Evolutionary conservation across 1,284 basidiomycete genomes (phyloP).

Genomic region (Schizophyllum amplum): DNA sequence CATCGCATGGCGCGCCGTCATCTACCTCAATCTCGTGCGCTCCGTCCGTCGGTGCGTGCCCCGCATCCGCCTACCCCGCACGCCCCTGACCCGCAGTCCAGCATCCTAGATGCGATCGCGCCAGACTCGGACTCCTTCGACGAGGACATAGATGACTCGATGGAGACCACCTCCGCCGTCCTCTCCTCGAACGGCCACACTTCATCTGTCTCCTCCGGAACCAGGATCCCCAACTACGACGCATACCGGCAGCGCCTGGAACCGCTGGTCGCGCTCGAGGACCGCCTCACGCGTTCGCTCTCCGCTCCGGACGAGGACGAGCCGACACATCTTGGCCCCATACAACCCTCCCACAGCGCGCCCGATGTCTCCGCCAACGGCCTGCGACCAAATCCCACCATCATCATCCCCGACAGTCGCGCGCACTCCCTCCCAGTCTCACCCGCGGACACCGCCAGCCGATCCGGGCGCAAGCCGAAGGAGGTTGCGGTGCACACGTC

Average conservation of each 20-base stretch:
- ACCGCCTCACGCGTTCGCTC: slow-evolving; percentile 53
- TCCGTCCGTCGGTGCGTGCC: slow-evolving; percentile 58
- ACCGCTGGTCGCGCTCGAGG: slow-evolving; percentile 60
- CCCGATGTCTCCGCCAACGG: slow-evolving; percentile 22
- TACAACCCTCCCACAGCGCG: slow-evolving; percentile 19
- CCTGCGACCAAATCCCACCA: slow-evolving; percentile 39
- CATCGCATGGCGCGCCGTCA: slow-evolving; percentile 76
- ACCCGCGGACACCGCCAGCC: slow-evolving; percentile 27
- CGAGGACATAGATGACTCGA: slow-evolving; percentile 37
- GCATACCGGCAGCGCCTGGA: slow-evolving; percentile 50
- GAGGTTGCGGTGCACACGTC: slow-evolving; percentile 57
- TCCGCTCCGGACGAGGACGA: slow-evolving; percentile 59
- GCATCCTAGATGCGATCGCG: slow-evolving; percentile 74
- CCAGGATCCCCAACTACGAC: slow-evolving; percentile 50
- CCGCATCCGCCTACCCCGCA: neutral
- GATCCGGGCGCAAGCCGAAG: slow-evolving; percentile 27
- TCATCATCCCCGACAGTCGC: slow-evolving; percentile 25
- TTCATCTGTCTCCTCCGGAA: slow-evolving; percentile 35
- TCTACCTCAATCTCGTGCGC: slow-evolving; percentile 76
- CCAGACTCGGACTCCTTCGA: slow-evolving; percentile 51
- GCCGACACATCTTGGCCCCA: slow-evolving; percentile 35
- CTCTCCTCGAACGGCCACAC: slow-evolving; percentile 39
- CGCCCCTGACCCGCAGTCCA: slow-evolving; percentile 18
- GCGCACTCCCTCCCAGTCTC: slow-evolving; percentile 10
- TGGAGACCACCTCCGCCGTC: too few species aligned